phyloP scores from a whole-genome alignment of 305 asterid species.

The Petunia hybrid region DNA sequence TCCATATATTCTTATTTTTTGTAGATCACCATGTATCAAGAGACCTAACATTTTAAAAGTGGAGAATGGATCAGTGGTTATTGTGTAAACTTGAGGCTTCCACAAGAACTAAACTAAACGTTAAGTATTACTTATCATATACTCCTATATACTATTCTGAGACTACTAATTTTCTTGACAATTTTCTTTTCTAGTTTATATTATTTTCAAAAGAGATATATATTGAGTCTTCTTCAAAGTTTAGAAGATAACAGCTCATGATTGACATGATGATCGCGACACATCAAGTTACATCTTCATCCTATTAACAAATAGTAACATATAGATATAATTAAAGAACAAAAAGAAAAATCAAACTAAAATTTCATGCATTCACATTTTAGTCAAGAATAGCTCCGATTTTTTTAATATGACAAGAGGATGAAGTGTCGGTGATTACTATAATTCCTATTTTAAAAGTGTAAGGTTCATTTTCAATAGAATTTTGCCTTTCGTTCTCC shows the following conservation, averaged over 20 bases:
- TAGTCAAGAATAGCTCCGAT: neutral
- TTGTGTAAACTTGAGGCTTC: no score
- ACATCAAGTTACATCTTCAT: neutral
- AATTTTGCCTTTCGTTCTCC: neutral
- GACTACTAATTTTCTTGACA: no score
- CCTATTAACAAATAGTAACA: neutral
- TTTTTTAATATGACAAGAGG: neutral
- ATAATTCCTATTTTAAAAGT: neutral
- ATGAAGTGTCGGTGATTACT: slow-evolving; percentile 19
- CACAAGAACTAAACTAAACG: no score
- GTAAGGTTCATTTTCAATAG: neutral
- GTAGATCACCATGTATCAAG: no score
- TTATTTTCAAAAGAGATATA: neutral
- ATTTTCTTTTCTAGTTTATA: neutral
- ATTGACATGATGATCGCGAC: neutral
- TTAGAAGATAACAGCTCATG: slow-evolving; percentile 20
- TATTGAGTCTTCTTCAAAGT: neutral
- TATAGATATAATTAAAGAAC: neutral
- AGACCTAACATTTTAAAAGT: no score
- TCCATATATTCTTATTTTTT: no score
- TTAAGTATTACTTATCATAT: no score
- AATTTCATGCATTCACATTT: slow-evolving; percentile 10
- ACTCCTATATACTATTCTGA: no score
- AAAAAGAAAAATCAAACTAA: neutral
- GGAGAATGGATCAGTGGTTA: no score